Base-by-base conservation (phyloP, 768 basidiomycete genomes). In the Mycena indigotica region DNA sequence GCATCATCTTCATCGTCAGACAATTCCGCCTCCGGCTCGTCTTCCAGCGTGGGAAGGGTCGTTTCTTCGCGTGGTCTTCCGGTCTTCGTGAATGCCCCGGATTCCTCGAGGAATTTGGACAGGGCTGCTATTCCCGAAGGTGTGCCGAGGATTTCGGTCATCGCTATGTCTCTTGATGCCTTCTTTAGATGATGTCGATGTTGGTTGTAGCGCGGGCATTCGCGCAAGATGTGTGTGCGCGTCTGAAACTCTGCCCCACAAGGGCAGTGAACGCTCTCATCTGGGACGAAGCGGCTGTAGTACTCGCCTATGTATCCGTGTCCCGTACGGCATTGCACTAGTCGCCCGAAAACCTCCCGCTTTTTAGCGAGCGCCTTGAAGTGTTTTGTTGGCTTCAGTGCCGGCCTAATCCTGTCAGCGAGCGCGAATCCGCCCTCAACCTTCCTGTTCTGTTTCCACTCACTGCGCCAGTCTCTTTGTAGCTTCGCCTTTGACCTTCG, bases 281-380 rank as follows among this genome's bases (percentile, higher is more conserved):
- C 8, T n/a, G 57, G 58, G n/a, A 61, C 53, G 23, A 62, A 62
- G 19, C 30, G 41, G 26, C 52, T 53, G 38, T 62, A 66, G 56
- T 66, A 66, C 44, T 58, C 60, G 39, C 66, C 66, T n/a, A 67
- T 66, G 49, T 56, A 64, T 10, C 62, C 57, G 58, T 66, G 65
- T 13, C 66, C 65, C 1, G 58, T 64, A n/a, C 66, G 50, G 55
- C 58, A 67, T 35, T 58, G 64, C 19, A 53, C 56, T 21, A 61
- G 15, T 46, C 50, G 32, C 6, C 59, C 60, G 30, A 51, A 58
- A 10, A 61, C 54, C 28, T 58, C 52, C 3, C 57, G 30, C 19
- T 58, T 62, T 23, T 55, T 61, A n/a, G n/a, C n/a, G n/a, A n/a
- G n/a, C 21, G 28, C 40, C 21, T 13, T 25, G 8, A 60, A 56